phyloP scores from a whole-genome alignment of 176 grass and related monocot species.

The Melocanna baccifera region DNA sequence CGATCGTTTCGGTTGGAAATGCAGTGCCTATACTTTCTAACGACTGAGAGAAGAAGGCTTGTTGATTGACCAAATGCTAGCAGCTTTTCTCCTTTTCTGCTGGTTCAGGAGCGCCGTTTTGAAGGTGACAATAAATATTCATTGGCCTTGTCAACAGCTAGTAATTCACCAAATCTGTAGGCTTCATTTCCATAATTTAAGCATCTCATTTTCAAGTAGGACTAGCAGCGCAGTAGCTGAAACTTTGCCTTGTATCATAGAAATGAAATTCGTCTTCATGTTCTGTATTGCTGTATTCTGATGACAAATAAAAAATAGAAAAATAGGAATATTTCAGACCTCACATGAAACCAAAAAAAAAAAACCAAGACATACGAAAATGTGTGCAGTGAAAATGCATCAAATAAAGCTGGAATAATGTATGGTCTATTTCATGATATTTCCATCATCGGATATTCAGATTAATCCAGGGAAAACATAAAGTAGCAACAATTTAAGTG shows the following conservation, averaged over 20 bases:
- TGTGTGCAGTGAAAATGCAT: neutral
- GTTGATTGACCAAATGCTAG: slow-evolving; percentile 71
- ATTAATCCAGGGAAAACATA: neutral
- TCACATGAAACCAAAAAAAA: neutral
- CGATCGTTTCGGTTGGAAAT: no score
- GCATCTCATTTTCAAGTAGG: slow-evolving; percentile 33
- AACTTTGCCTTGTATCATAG: slow-evolving; percentile 81
- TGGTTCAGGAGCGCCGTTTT: slow-evolving; percentile 65
- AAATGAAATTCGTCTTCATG: slow-evolving; percentile 76
- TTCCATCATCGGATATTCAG: slow-evolving; percentile 10
- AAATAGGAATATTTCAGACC: slow-evolving; percentile 2
- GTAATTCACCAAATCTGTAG: slow-evolving; percentile 28
- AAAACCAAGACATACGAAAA: slow-evolving; percentile 15
- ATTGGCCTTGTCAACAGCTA: slow-evolving; percentile 14
- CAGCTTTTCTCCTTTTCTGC: slow-evolving; percentile 79
- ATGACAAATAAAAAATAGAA: slow-evolving; percentile 9
- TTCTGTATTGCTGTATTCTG: slow-evolving; percentile 94
- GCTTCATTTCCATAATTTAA: slow-evolving; percentile 32
- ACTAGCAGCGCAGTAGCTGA: slow-evolving; percentile 49
- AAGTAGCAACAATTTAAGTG: slow-evolving; percentile 5
- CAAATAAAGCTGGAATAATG: neutral
- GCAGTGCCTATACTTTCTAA: no score
- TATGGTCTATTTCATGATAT: slow-evolving; percentile 2
- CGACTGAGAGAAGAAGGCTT: no score
- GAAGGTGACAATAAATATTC: slow-evolving; percentile 22